phyloP scores from a whole-genome alignment of 139 green algal species.

The Picochlorum sp. region DNA sequence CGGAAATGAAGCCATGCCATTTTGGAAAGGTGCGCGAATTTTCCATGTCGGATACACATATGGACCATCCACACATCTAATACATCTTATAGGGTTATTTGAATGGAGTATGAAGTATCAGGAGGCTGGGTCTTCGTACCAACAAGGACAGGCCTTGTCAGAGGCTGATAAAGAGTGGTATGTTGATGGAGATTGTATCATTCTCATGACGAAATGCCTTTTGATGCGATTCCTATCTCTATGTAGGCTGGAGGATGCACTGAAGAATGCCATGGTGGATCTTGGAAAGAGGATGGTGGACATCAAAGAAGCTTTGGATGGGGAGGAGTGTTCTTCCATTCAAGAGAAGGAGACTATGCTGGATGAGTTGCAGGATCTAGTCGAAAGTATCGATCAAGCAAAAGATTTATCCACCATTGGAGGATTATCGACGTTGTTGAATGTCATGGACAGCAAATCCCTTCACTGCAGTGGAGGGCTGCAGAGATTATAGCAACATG shows the following conservation, averaged over 20 bases:
- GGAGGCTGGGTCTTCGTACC: conserved; percentile 16
- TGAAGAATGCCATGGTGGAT: conserved; percentile 61
- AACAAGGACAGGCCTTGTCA: conserved; percentile 8
- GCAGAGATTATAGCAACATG: conserved; percentile 74
- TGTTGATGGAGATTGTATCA: conserved; percentile 1
- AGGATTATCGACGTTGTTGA: conserved; percentile 61
- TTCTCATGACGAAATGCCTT: neutral
- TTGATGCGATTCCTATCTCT: neutral
- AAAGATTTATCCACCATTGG: conserved; percentile 76
- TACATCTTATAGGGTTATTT: conserved; percentile 55
- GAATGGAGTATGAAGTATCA: conserved; percentile 73
- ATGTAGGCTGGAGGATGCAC: conserved; percentile 54
- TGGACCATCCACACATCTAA: too few species aligned
- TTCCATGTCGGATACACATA: too few species aligned
- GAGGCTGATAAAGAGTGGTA: conserved; percentile 37
- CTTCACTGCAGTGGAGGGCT: conserved; percentile 51
- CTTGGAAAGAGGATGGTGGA: conserved; percentile 59
- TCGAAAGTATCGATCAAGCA: conserved; percentile 67
- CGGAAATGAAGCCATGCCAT: too few species aligned
- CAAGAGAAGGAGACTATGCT: conserved; percentile 53
- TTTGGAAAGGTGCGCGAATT: too few species aligned
- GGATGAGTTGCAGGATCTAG: conserved; percentile 78
- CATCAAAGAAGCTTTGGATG: conserved; percentile 52
- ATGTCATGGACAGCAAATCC: conserved; percentile 44
- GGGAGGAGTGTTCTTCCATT: neutral